Base-by-base conservation (phyloP, 2,329 filamentous ascomycete genomes). In the Arthrobotrys pseudoclavata region DNA sequence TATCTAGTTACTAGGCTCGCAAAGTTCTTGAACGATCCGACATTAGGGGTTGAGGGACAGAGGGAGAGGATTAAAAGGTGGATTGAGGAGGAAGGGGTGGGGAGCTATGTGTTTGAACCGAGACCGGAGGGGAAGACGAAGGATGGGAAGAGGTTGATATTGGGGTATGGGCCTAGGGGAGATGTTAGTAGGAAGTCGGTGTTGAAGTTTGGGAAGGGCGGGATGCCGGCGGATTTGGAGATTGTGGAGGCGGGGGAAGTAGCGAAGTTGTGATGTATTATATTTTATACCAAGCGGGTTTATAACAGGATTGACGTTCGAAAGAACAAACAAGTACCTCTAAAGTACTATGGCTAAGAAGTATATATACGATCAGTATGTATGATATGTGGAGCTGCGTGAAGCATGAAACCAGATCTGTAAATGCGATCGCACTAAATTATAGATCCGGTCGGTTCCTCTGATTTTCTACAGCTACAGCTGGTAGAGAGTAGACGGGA, bases 1-100 rank as follows among this genome's bases (percentile, higher is more conserved):
- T 94, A 92, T 83, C 87, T 96, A 3, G 86, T 93, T 10, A 84
- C 86, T 18, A 83, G 82, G 34, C 85, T 93, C 7, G 79, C 89
- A 0, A 81, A 83, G 0, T 91, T 91, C 77, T 86, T 84, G 26
- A 87, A 85, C 34, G 84, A 84, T 1, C 83, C 83, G 2, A 83
- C 82, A 53, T 84, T 84, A 1, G 82, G 83, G 42, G 79, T 74
- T n/a, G 2, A 69, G 64, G 37, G 80, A 45, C 69, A 76, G 42
- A 60, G 55, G 26, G 85, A 88, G 47, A 82, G 81, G 0, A 86
- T 86, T 15, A 83, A 85, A 4, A 48, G 72, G 31, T 87, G 88
- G n/a, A 82, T 86, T 0, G 91, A 88, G 88, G 85, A 83, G 0
- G 86, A 90, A 4, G 74, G 50, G 29, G 76, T 81, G 15, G 80